Evolutionary conservation across 1,139 yeast species (phyloP).

Genomic region (Saccharomyces hybrid): DNA sequence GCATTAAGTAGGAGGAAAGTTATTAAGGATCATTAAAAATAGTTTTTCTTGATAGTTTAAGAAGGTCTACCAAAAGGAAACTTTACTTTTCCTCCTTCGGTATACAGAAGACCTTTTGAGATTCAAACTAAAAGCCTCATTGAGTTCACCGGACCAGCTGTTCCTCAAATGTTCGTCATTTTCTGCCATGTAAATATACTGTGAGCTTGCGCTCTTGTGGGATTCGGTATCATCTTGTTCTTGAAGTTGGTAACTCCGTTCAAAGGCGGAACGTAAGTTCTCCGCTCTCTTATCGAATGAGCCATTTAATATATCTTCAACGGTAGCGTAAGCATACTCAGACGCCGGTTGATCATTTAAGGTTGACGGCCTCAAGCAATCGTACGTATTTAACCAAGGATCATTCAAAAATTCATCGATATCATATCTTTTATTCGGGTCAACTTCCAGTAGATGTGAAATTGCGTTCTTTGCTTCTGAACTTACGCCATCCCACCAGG

Average conservation of each 20-base stretch:
- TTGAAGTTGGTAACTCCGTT: not conserved
- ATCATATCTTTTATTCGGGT: conserved; percentile 63
- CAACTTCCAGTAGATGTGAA: conserved; percentile 62
- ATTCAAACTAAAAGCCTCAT: not conserved
- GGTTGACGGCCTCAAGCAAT: conserved; percentile 5
- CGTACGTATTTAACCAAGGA: conserved; percentile 51
- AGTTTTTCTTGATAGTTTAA: too few relatives aligned
- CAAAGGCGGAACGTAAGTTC: not conserved
- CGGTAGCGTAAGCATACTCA: not conserved
- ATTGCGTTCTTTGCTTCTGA: conserved; percentile 68
- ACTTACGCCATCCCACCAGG: conserved; percentile 93
- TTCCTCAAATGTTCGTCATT: not conserved
- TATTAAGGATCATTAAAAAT: too few relatives aligned
- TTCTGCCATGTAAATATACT: not conserved
- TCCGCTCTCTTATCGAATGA: not conserved
- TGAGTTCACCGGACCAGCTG: not conserved
- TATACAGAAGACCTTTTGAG: not conserved
- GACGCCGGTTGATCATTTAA: not conserved
- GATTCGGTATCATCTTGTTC: not conserved
- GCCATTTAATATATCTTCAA: not conserved
- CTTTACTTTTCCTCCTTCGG: not conserved
- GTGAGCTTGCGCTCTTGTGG: not conserved
- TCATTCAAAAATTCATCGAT: conserved; percentile 67
- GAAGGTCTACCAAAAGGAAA: not conserved
- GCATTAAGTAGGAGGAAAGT: too few relatives aligned